Conservation (phyloP, 225 moss, liverwort and hornwort genomes). For the Climacium dendroides region DNA sequence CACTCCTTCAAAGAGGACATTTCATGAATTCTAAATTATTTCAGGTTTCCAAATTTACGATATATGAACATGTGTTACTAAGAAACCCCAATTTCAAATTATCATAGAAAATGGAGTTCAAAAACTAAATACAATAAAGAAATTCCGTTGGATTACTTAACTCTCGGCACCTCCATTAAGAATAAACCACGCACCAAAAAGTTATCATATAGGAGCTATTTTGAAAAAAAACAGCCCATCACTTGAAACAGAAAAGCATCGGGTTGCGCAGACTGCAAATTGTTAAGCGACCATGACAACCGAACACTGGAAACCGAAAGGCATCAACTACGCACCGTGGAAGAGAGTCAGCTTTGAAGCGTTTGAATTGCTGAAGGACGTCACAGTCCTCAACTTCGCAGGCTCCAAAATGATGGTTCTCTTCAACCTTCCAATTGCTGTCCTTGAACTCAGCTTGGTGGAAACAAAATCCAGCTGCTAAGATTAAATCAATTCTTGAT, state of each 20-base stretch:
- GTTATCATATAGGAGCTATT: neutral
- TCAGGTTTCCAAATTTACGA: neutral
- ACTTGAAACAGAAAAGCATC: neutral
- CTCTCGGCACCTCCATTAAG: neutral
- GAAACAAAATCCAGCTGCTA: slow-evolving; percentile 71
- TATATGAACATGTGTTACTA: neutral
- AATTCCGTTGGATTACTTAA: neutral
- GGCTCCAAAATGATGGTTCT: slow-evolving; percentile 62
- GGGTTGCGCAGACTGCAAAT: neutral
- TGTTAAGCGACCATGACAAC: neutral
- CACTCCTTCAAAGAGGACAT: neutral
- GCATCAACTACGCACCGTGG: slow-evolving; percentile 42
- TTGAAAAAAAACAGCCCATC: neutral
- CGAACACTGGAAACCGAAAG: neutral
- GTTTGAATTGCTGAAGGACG: slow-evolving; percentile 66
- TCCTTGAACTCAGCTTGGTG: slow-evolving; percentile 28
- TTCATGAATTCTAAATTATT: neutral
- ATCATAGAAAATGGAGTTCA: neutral
- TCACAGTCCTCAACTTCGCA: slow-evolving; percentile 80
- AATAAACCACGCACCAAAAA: neutral
- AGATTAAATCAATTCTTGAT: slow-evolving; percentile 74
- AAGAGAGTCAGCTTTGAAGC: slow-evolving; percentile 67
- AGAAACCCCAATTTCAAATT: neutral
- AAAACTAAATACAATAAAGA: neutral
- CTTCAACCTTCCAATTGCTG: neutral